Base-by-base conservation (phyloP, 2,329 filamentous ascomycete genomes). In the Diplodia scrobiculata region DNA sequence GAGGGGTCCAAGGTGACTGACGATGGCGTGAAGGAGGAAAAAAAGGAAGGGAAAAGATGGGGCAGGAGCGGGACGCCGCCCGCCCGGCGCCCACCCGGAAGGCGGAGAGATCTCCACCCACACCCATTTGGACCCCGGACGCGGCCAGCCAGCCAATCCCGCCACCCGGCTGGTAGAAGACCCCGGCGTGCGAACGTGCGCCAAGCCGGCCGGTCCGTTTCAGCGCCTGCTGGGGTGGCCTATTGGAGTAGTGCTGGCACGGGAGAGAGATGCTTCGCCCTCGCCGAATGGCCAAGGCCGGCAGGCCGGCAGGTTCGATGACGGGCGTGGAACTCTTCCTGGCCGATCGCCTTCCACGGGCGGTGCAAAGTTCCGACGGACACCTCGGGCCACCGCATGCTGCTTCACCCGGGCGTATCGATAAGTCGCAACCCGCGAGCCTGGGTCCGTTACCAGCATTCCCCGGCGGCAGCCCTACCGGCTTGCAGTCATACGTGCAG, bases 91-190 rank as follows among this genome's bases (percentile, higher is more conserved):
- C 11, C 45, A 4, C 3, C 41, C 58, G 45, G 58, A 45, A 48
- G 45, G 58, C 58, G 58, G 58, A 62, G 38, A 50, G 58, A 62
- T 62, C 58, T 50, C 58, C 58, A 36, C 7, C 25, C 2, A 2
- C 29, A 36, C 10, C 34, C 34, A 50, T 25, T 34, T 48, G 9
- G 27, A 50, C 58, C 41, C 58, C 58, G 58, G 58, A 50, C 34
- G 58, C 58, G 6, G 38, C 58, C 17, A 36, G 21, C 50, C 58
- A 4, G 25, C 25, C 25, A 25, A 32, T 9, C 29, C 29, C 58
- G 58, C 9, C 41, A 3, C 9, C 4, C 45, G 58, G 58, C 58
- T 51, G n/a, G 51, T 50, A 45, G 17, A 10, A 36, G 34, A 36
- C 34, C 5, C 58, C 21, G 21, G 17, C 58, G 25, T 36, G 25